phyloP scores from a whole-genome alignment of 768 basidiomycete species.

The Leucocoprinus birnbaumii region DNA sequence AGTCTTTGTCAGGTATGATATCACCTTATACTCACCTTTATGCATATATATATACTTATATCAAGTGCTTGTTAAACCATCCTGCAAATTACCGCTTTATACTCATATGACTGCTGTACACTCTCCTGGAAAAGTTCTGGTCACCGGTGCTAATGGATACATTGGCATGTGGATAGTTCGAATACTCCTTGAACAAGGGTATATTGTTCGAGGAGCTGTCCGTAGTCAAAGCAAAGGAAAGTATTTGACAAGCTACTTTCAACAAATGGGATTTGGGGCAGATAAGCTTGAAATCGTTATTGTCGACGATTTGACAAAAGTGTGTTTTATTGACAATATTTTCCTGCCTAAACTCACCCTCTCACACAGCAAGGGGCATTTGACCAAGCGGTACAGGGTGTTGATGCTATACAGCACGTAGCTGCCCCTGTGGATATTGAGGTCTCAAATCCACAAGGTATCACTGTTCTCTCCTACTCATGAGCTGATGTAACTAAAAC shows the following conservation, averaged over 20 bases:
- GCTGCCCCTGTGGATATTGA: conserved; percentile 59
- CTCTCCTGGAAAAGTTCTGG: conserved; percentile 19
- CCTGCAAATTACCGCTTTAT: too few relatives aligned
- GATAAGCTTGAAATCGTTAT: too few relatives aligned
- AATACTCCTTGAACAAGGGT: conserved; percentile 24
- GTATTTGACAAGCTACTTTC: conserved; percentile 19
- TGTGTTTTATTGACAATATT: too few relatives aligned
- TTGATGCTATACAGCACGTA: conserved; percentile 69
- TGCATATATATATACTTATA: too few relatives aligned
- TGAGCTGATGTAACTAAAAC: background rate
- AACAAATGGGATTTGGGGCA: background rate
- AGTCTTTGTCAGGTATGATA: too few relatives aligned
- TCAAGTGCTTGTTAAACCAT: too few relatives aligned
- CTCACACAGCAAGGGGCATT: conserved; percentile 63
- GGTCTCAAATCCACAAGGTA: conserved; percentile 38
- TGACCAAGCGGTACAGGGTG: conserved; percentile 74
- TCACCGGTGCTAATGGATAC: conserved; percentile 28
- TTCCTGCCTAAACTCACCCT: too few relatives aligned
- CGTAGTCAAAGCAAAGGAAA: conserved; percentile 22
- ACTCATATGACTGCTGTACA: too few relatives aligned
- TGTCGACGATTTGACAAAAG: too few relatives aligned
- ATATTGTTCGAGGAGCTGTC: conserved; percentile 25
- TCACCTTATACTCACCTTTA: too few relatives aligned
- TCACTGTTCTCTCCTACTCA: background rate
- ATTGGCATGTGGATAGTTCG: conserved; percentile 28